Conservation (phyloP, 2,329 filamentous ascomycete genomes). For the Pseudonectria buxi region DNA sequence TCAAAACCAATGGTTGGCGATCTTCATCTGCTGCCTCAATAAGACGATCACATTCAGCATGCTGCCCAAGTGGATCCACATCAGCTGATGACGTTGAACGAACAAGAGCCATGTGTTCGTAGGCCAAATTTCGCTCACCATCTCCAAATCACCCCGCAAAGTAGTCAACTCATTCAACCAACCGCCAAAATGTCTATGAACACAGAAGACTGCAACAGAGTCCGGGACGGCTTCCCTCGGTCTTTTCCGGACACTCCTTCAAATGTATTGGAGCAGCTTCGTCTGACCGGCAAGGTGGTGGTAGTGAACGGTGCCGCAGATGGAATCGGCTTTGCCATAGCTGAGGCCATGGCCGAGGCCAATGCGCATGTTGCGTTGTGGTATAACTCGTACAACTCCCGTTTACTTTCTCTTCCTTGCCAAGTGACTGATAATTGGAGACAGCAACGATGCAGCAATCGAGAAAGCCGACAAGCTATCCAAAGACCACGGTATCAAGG, state of each 20-base stretch:
- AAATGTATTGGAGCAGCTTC: slow-evolving; percentile 40
- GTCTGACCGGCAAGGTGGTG: slow-evolving; percentile 33
- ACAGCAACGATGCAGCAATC: slow-evolving; percentile 28
- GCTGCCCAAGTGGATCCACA: no score
- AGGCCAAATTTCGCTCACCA: no score
- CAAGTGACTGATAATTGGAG: slow-evolving; percentile 1
- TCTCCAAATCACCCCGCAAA: no score
- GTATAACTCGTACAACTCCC: slow-evolving; percentile 24
- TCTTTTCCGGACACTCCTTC: slow-evolving; percentile 17
- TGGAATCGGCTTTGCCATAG: slow-evolving; percentile 37
- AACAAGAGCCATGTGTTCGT: no score
- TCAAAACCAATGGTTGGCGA: no score
- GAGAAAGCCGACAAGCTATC: slow-evolving; percentile 28
- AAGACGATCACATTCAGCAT: no score
- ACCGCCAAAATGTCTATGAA: slow-evolving; percentile 22
- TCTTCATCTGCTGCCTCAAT: no score
- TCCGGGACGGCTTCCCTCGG: slow-evolving; percentile 18
- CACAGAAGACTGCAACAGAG: slow-evolving; percentile 13
- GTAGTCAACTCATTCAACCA: no score
- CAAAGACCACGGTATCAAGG: slow-evolving; percentile 28
- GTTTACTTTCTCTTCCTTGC: background rate
- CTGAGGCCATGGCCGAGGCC: slow-evolving; percentile 40
- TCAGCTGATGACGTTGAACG: no score
- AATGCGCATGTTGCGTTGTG: slow-evolving; percentile 32
- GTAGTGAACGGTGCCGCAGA: slow-evolving; percentile 40